Conservation (phyloP, 495 filamentous ascomycete species). For the Aspergillus incahuasiensis region DNA sequence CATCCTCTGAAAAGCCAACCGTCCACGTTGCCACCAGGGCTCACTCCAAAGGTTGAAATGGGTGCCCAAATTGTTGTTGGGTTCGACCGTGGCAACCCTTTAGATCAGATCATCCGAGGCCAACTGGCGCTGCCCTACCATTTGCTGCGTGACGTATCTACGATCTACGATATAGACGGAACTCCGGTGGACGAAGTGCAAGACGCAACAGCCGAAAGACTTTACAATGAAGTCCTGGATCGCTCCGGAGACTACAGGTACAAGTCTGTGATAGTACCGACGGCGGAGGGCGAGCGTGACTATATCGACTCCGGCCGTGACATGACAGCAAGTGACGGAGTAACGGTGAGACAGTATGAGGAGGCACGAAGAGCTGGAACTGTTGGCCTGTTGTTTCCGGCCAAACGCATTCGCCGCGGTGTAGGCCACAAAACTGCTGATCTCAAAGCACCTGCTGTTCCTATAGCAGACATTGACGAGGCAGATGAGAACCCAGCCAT, state of each 20-base stretch:
- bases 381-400: conserved; percentile 35
- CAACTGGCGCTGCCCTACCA: conserved; percentile 89
- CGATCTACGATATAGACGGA: conserved; percentile 86
- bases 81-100: conserved; percentile 90
- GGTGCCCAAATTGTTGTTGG: conserved; percentile 97
- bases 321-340: conserved; percentile 61
- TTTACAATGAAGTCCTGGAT: conserved; percentile 93
- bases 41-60: conserved; percentile 82
- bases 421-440: conserved; percentile 44
- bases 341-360: conserved; percentile 69
- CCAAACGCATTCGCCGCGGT: conserved; percentile 40
- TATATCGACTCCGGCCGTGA: conserved; percentile 82
- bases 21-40: conserved; percentile 42
- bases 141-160: conserved; percentile 74
- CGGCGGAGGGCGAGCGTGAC: conserved; percentile 79
- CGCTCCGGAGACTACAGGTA: conserved; percentile 85
- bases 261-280: conserved; percentile 58
- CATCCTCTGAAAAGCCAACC: conserved; percentile 62
- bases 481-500: conserved; percentile 62
- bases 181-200: conserved; percentile 70
- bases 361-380: conserved; percentile 44
- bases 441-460: conserved; percentile 31
- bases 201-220: conserved; percentile 77
- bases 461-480: conserved; percentile 53
- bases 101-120: conserved; percentile 84